phyloP scores from a whole-genome alignment of 352 stramenopile genomes.

The Phytophthora agathidicida region DNA sequence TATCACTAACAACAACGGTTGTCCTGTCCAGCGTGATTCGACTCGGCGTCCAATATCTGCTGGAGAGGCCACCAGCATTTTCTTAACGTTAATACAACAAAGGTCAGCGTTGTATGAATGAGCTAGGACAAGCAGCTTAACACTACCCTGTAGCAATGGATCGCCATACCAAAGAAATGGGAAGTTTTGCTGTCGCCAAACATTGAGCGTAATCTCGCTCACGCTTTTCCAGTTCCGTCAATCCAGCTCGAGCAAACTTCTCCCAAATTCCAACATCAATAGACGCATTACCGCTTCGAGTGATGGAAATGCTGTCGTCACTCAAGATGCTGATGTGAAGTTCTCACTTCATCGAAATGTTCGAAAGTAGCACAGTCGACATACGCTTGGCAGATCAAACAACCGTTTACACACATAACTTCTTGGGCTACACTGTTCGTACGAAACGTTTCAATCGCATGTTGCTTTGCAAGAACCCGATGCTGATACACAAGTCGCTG shows the following conservation, averaged over 20 bases:
- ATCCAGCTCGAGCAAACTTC: neutral
- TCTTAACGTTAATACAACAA: too few species aligned
- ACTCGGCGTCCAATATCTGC: too few species aligned
- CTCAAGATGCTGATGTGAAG: neutral
- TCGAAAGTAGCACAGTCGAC: neutral
- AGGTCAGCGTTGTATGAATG: too few species aligned
- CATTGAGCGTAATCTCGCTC: neutral
- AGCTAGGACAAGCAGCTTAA: too few species aligned
- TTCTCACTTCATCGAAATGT: neutral
- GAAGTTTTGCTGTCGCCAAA: neutral
- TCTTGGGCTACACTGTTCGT: neutral
- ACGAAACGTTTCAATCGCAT: slow-evolving; percentile 9
- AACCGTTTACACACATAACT: neutral
- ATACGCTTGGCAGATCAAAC: slow-evolving; percentile 14
- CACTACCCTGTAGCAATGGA: neutral
- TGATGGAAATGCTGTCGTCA: neutral
- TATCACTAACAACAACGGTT: too few species aligned
- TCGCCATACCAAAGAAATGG: slow-evolving; percentile 2
- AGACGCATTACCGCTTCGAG: neutral
- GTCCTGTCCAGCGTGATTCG: too few species aligned
- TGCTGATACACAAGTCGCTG: slow-evolving; percentile 8
- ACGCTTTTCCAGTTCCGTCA: neutral
- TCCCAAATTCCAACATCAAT: neutral
- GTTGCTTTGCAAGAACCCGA: neutral
- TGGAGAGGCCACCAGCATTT: too few species aligned